Percentiles rank a stretch among this genome's conserved stretches.
phyloP scores from a whole-genome alignment of 805 yeast genomes.

The Teunomyces cretensis region DNA sequence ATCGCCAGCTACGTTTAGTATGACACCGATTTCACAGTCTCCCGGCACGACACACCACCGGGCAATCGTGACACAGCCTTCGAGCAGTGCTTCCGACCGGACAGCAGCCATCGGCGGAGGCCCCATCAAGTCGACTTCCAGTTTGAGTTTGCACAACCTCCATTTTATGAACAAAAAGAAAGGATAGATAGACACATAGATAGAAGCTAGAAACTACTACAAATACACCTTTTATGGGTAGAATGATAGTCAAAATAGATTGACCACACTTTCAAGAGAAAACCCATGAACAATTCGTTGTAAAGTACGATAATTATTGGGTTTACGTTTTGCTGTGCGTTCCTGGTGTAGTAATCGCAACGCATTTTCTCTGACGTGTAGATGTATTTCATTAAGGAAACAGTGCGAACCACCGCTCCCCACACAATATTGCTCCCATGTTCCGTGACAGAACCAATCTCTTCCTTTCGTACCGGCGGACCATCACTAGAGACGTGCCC shows the following conservation, averaged over 20 bases:
- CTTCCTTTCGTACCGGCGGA: slow-evolving; percentile 82
- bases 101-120: slow-evolving; percentile 17
- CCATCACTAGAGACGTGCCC: slow-evolving; percentile 62
- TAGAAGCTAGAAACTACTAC: slow-evolving; percentile 5
- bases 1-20: slow-evolving; percentile 9
- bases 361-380: not conserved
- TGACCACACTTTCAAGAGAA: too few species aligned
- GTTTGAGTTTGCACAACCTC: slow-evolving; percentile 27
- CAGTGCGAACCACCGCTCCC: not conserved
- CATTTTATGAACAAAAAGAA: slow-evolving; percentile 35
- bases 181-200: slow-evolving; percentile 12
- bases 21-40: slow-evolving; percentile 10
- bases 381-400: not conserved
- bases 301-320: too few species aligned
- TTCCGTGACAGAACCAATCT: slow-evolving; percentile 94
- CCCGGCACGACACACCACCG: not conserved
- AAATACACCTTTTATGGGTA: too few species aligned
- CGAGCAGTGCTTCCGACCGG: slow-evolving; percentile 32
- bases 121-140: slow-evolving; percentile 19
- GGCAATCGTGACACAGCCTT: slow-evolving; percentile 17
- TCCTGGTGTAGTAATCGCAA: too few species aligned
- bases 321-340: too few species aligned
- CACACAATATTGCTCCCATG: slow-evolving; percentile 42
- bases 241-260: too few species aligned
- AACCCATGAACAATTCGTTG: too few species aligned